phyloP scores from a whole-genome alignment of 2,329 filamentous ascomycete genomes.

The Claviceps maximensis region DNA sequence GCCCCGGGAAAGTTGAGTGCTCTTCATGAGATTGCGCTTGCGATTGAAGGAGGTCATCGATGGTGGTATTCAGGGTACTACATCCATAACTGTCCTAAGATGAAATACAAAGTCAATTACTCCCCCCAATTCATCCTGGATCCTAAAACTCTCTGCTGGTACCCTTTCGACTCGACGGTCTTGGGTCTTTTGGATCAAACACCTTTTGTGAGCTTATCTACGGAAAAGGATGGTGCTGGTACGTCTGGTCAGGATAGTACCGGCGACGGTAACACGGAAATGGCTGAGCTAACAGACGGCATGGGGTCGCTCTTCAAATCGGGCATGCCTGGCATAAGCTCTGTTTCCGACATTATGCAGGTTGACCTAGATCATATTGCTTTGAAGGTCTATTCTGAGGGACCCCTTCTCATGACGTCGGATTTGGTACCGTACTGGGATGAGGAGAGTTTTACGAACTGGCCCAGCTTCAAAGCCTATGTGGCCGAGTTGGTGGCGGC shows the following conservation, averaged over 20 bases:
- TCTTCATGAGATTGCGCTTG: slow-evolving; percentile 57
- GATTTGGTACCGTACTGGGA: slow-evolving; percentile 47
- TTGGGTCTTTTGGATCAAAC: slow-evolving; percentile 38
- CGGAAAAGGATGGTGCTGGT: slow-evolving; percentile 15
- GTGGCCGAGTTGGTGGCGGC: slow-evolving; percentile 56
- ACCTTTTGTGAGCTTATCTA: slow-evolving; percentile 39
- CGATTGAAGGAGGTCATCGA: slow-evolving; percentile 53
- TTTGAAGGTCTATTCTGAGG: slow-evolving; percentile 31
- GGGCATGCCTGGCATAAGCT: slow-evolving; percentile 54
- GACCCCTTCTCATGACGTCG: slow-evolving; percentile 27
- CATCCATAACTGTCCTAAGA: slow-evolving; percentile 69
- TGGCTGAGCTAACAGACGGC: slow-evolving; percentile 7
- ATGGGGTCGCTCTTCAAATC: slow-evolving; percentile 38
- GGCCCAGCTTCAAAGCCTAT: slow-evolving; percentile 41
- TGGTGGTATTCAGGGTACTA: slow-evolving; percentile 78
- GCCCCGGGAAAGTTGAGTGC: slow-evolving; percentile 66
- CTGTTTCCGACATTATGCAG: slow-evolving; percentile 36
- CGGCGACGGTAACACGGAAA: background rate
- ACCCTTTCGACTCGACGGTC: slow-evolving; percentile 39
- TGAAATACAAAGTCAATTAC: slow-evolving; percentile 76
- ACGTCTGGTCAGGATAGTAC: background rate
- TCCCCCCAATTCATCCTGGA: slow-evolving; percentile 62
- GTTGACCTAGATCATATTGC: slow-evolving; percentile 47
- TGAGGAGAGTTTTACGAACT: slow-evolving; percentile 33
- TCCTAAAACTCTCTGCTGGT: slow-evolving; percentile 50